Base-by-base conservation (phyloP, 805 yeast genomes). In the Metschnikowia picachoensis region DNA sequence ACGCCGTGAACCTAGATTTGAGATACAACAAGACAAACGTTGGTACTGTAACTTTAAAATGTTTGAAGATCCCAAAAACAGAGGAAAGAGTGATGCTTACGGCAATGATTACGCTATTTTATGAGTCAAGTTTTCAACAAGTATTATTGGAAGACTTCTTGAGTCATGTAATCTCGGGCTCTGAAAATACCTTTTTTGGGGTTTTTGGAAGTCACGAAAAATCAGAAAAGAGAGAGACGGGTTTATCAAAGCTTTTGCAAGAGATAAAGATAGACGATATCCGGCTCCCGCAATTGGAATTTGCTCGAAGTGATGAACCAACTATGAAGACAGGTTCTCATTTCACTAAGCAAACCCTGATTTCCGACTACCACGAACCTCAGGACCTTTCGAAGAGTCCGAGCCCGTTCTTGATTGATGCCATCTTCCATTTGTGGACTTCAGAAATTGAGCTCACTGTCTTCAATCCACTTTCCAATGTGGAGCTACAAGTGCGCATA, bases 361-460 rank as follows among this genome's bases (percentile, higher is more conserved):
- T 20, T 20, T 20, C 25, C 25, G 25, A 20, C 25, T 20, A 20
- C 25, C 25, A 20, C 25, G 25, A 20, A 5, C 25, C 25, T 20
- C 7, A 20, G 25, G 25, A 20, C 25, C 25, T 20, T 5, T 20
- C 25, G 25, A 20, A 20, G 25, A 17, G 39, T 7, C 42, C 35
- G 20, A 46, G 52, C 35, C 75, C 77, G 2, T 80, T 80, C 46
- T 61, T 82, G 7, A 43, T 76, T 1, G 74, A 70, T 13, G 70
- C 79, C 5, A 77, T 77, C 0, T 74, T 82, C 63, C 85, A 82
- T 59, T 51, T 82, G 3, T 63, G 80, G 62, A 64, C 76, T 0
- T 76, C 82, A 1, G 80, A 79, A 38, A 68, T 79, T 5, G 83
- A 80, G 52, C 56, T 82, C 46, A 72, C 74, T 0, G 65, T 80